Base-by-base conservation (phyloP, 2,329 filamentous ascomycete genomes). In the Alternaria brassicae region DNA sequence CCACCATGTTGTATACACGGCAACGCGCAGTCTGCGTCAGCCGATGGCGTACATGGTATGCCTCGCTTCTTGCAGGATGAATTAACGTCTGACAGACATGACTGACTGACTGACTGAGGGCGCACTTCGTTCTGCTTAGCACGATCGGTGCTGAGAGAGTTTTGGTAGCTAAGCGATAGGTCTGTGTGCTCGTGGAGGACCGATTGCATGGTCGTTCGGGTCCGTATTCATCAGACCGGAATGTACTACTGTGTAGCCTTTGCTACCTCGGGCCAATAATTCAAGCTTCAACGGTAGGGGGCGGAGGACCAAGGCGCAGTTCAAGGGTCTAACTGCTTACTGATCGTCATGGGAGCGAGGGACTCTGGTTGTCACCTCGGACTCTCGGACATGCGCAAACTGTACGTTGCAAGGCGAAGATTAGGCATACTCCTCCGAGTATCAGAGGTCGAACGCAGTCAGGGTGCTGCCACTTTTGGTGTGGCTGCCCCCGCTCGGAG, bases 1-100 rank as follows among this genome's bases (percentile, higher is more conserved):
- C 63, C 60, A 68, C 48, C 48, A 67, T 64, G 49, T 62, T 36
- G 58, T 25, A 23, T 19, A 34, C 30, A 61, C 61, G 45, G 42
- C 45, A 51, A 48, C 40, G 57, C 40, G 51, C 53, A 58, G 56
- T 10, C 39, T 59, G 54, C 66, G 49, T 52, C 56, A 54, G 52
- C 37, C 34, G 23, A 41, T 42, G 40, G 54, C 49, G 59, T 40
- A 53, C 25, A 39, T 51, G 32, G 37, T 17, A 61, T 30, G 51
- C 48, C 51, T 61, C 34, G 52, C 52, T 47, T 40, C 36, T 34
- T 45, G 55, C 32, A 57, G 40, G 32, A 54, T 54, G 56, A 28
- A 41, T 58, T 48, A 23, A 45, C 56, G 41, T 54, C 41, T 56
- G 52, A 56, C 52, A 25, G 44, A 48, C 23, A 39, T 30, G 28